These are phyloP conservation scores for Wickerhamomyces sp. DNA, from an alignment of 1,139 yeast species.

Conservation along the genomic window DNA sequence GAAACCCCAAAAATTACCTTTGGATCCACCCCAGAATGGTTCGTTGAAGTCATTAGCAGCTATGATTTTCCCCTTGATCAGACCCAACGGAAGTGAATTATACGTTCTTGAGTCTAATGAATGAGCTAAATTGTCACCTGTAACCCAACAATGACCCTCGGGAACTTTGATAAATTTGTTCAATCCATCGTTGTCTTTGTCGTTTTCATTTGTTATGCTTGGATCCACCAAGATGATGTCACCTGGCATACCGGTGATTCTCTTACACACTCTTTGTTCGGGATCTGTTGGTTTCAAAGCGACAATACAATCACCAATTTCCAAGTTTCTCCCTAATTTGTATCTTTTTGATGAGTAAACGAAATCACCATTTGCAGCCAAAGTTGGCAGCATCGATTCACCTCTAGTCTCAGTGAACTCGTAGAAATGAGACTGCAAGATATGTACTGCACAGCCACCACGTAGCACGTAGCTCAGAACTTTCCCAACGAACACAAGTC, in stretches of 20 bases:
- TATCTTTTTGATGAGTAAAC: conserved; percentile 72
- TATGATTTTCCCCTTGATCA: conserved; percentile 83
- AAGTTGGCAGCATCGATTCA: conserved; percentile 92
- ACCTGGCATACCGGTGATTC: conserved; percentile 96
- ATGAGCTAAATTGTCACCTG: conserved; percentile 87
- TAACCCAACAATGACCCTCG: conserved; percentile 93
- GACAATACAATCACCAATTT: conserved; percentile 84
- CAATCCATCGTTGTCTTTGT: conserved; percentile 28
- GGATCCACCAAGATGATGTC: conserved; percentile 82
- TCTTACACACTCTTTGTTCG: conserved; percentile 77
- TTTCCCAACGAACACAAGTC: conserved; percentile 15
- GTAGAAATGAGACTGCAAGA: conserved; percentile 59
- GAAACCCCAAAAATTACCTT: conserved; percentile 45
- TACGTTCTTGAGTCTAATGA: conserved; percentile 90
- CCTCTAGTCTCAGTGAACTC: conserved; percentile 85
- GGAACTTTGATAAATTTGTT: conserved; percentile 66
- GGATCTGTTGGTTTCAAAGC: conserved; percentile 91
- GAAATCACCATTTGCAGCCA: conserved; percentile 68
- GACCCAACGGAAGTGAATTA: conserved; percentile 81
- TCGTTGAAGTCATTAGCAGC: conserved; percentile 46
- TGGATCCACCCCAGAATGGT: conserved; percentile 28
- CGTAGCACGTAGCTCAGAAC: conserved; percentile 34
- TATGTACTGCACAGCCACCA: conserved; percentile 65
- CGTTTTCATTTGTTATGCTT: conserved; percentile 35
- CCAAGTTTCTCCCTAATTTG: conserved; percentile 39